Evolutionary conservation across 768 basidiomycete genomes (phyloP).

Genomic region (Tricholoma matsutake): DNA sequence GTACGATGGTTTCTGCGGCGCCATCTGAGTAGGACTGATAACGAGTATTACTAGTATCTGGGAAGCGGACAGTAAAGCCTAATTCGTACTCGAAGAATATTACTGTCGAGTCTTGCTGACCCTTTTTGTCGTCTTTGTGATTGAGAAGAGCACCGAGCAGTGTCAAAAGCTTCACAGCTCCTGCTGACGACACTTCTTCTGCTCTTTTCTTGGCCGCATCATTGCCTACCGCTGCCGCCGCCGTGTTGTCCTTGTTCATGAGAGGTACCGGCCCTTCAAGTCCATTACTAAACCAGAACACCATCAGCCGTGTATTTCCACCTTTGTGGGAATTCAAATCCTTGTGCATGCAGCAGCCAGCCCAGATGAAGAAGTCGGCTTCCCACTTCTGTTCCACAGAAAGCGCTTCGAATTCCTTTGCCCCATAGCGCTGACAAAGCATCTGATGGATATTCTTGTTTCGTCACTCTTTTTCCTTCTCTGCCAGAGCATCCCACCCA

Average conservation of each 20-base stretch:
- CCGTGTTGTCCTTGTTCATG: conserved; percentile 28
- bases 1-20: conserved; percentile 20
- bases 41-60: conserved; percentile 32
- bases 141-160: conserved; percentile 32
- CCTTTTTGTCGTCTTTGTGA: conserved; percentile 36
- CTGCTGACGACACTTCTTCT: conserved; percentile 18
- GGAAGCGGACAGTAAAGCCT: conserved; percentile 8
- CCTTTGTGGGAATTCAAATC: no score
- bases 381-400: no score
- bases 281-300: conserved; percentile 21
- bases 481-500: no score
- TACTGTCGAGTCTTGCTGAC: conserved; percentile 23
- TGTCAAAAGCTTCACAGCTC: conserved; percentile 23
- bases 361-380: no score
- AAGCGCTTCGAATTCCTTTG: no score
- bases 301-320: no score
- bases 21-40: conserved; percentile 28
- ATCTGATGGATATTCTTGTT: no score
- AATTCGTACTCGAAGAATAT: conserved; percentile 16
- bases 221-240: conserved; percentile 1
- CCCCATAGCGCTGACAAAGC: no score
- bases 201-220: conserved; percentile 15
- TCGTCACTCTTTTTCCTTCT: no score
- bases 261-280: conserved; percentile 22
- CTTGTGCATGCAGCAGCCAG: no score